phyloP scores from a whole-genome alignment of 1,284 basidiomycete species.

The Hymenochaete sp. region DNA sequence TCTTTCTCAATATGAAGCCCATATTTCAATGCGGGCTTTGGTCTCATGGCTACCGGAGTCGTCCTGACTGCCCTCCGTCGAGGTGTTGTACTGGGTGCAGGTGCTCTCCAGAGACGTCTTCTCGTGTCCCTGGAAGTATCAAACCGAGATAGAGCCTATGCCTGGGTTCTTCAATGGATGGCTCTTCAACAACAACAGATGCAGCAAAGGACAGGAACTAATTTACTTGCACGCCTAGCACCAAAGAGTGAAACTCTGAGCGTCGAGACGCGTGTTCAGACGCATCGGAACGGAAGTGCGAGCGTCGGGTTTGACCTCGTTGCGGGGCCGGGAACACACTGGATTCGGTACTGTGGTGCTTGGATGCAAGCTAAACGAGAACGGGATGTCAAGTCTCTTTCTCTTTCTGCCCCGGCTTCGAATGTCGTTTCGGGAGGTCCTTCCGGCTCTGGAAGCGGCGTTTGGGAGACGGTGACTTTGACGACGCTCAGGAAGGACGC shows the following conservation, averaged over 20 bases:
- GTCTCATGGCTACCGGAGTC: constrained; percentile 88
- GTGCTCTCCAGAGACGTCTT: constrained; percentile 78
- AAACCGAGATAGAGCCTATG: constrained; percentile 90
- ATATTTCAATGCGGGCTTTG: constrained; percentile 93
- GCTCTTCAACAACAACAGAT: constrained; percentile 44
- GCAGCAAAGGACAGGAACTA: constrained; percentile 25
- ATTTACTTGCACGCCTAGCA: constrained; percentile 33
- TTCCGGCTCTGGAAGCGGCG: too few species aligned
- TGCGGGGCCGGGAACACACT: constrained; percentile 93
- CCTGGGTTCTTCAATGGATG: constrained; percentile 99
- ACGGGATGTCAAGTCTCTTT: constrained; percentile 87
- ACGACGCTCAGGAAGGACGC: constrained; percentile 88
- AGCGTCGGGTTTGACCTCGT: constrained; percentile 87
- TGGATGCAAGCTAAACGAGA: constrained; percentile 98
- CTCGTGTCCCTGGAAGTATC: constrained; percentile 95
- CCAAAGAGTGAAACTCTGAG: constrained; percentile 84
- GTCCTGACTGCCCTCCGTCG: constrained; percentile 70
- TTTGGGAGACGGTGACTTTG: constrained; percentile 96
- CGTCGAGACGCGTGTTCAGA: constrained; percentile 86
- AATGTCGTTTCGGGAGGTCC: too few species aligned
- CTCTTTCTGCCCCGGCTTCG: constrained; percentile 86
- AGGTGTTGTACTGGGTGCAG: constrained; percentile 60
- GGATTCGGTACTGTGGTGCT: constrained; percentile 80
- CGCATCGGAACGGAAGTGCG: constrained; percentile 82
- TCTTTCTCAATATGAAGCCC: constrained; percentile 57